Percentiles rank a stretch among this genome's conserved stretches.
phyloP scores from a whole-genome alignment of 768 basidiomycete species.

The Kwoniella pini region DNA sequence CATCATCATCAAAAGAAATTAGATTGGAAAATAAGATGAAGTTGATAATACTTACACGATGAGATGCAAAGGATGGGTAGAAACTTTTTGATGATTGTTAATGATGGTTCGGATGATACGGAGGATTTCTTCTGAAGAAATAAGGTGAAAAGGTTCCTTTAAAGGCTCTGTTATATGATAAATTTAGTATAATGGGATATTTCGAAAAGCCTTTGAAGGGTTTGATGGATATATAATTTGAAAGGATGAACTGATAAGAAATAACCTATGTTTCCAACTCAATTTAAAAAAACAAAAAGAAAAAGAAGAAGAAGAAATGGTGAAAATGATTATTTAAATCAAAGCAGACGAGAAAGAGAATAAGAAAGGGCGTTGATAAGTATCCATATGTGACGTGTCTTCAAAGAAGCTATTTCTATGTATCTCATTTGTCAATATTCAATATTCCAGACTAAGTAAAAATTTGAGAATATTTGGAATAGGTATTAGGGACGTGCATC shows the following conservation, averaged over 20 bases:
- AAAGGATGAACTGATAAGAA: not conserved
- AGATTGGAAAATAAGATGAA: not conserved
- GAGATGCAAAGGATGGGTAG: constrained; percentile 2
- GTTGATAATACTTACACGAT: too few relatives aligned
- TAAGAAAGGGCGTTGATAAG: not conserved
- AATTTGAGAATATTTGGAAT: not conserved
- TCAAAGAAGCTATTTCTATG: not conserved
- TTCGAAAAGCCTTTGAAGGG: not conserved
- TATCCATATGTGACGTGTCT: constrained; percentile 2
- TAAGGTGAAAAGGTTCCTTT: constrained; percentile 1
- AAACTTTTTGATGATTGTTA: not conserved
- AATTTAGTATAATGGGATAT: not conserved
- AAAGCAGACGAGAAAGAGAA: not conserved
- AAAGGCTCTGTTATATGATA: constrained; percentile 7
- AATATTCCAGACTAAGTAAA: too few relatives aligned
- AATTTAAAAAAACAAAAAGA: not conserved
- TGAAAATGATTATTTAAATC: not conserved
- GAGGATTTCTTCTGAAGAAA: not conserved
- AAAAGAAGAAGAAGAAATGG: not conserved
- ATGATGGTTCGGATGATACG: not conserved
- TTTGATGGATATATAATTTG: not conserved
- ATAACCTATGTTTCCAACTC: too few relatives aligned
- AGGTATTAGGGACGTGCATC: constrained; percentile 2
- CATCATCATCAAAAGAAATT: too few relatives aligned
- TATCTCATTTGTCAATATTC: too few relatives aligned